phyloP scores from a whole-genome alignment of 1,284 basidiomycete genomes.

The Puccinia polysora region DNA sequence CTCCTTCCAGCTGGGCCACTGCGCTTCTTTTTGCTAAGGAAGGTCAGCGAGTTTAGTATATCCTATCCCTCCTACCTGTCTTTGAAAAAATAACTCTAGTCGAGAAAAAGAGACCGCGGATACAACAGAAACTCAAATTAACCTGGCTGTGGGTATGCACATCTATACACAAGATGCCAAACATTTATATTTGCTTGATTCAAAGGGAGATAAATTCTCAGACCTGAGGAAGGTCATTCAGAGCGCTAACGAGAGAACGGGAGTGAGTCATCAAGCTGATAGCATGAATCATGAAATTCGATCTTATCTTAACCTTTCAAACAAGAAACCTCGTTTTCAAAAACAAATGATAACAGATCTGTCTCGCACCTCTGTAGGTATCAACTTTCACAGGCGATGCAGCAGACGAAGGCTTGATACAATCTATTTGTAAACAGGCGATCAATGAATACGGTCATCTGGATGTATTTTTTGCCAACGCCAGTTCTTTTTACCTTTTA shows the following conservation, averaged over 20 bases:
- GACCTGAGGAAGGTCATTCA: constrained; percentile 47
- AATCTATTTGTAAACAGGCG: constrained; percentile 48
- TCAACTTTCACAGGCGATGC: constrained; percentile 47
- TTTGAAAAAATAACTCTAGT: not conserved
- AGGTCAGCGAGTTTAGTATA: constrained; percentile 45
- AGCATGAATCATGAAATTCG: not conserved
- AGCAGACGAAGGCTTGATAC: constrained; percentile 48
- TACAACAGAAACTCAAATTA: no score
- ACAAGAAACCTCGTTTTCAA: not conserved
- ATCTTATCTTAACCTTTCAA: not conserved
- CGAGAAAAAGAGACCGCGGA: no score
- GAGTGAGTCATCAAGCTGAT: no score
- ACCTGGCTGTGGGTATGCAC: not conserved
- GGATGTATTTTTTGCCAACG: constrained; percentile 52
- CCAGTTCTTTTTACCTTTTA: not conserved
- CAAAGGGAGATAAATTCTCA: constrained; percentile 49
- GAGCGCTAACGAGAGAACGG: constrained; percentile 48
- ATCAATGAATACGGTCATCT: constrained; percentile 50
- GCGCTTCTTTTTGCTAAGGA: constrained; percentile 48
- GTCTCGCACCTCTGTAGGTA: constrained; percentile 3
- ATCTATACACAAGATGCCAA: constrained; percentile 45
- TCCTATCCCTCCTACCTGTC: not conserved
- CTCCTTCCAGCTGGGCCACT: constrained; percentile 45
- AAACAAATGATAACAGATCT: not conserved
- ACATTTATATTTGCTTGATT: constrained; percentile 50